Conservation (phyloP, 768 basidiomycete genomes). For the Crucibulum laeve region DNA sequence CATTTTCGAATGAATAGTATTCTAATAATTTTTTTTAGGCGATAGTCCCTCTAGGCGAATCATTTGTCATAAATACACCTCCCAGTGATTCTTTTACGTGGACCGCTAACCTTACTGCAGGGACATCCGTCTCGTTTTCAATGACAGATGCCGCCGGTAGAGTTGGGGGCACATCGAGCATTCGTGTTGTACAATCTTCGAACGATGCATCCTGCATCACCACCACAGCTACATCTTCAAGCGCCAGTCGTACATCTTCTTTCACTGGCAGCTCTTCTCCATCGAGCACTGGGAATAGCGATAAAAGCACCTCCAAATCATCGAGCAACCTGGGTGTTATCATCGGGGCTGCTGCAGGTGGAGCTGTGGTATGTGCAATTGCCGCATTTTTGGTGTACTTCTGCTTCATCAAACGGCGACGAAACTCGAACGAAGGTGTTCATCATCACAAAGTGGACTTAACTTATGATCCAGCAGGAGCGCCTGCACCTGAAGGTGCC, state of each 20-base stretch:
- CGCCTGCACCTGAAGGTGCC: not conserved
- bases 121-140: conserved; percentile 17
- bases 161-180: conserved; percentile 18
- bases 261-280: not conserved
- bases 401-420: conserved; percentile 11
- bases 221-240: not conserved
- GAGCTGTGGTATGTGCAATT: conserved; percentile 7
- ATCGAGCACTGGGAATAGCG: not conserved
- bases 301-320: not conserved
- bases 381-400: conserved; percentile 6
- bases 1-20: not conserved
- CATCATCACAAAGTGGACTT: conserved; percentile 9
- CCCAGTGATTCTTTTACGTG: conserved; percentile 16
- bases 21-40: conserved; percentile 10
- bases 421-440: not conserved
- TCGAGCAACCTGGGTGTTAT: conserved; percentile 7
- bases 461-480: conserved; percentile 3
- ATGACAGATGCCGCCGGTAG: conserved; percentile 18
- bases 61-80: conserved; percentile 15
- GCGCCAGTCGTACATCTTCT: not conserved
- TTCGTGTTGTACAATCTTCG: conserved; percentile 15
- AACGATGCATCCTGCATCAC: conserved; percentile 16
- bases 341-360: conserved; percentile 12
- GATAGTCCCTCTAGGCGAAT: conserved; percentile 17
- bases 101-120: conserved; percentile 19